Conservation (phyloP, 306 rosid species). For the Cucurbita argyrosperma region DNA sequence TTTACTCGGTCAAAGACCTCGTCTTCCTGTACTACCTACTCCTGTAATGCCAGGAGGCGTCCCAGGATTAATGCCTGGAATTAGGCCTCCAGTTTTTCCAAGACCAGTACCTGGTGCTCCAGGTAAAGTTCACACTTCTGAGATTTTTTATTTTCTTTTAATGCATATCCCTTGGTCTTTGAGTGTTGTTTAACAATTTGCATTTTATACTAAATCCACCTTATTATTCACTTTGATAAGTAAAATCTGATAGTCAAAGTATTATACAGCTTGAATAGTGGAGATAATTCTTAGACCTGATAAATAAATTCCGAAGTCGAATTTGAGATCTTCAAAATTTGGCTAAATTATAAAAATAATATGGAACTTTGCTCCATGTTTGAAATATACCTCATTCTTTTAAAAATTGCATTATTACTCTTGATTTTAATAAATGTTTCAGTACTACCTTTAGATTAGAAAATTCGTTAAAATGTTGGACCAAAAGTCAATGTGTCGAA, state of each 20-base stretch:
- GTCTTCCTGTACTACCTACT: conserved; percentile 54
- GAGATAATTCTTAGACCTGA: neutral
- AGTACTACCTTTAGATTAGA: too few species aligned
- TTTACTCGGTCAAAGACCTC: conserved; percentile 58
- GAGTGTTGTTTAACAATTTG: neutral
- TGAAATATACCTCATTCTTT: too few species aligned
- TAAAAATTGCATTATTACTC: too few species aligned
- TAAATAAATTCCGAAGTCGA: neutral
- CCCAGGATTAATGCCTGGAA: conserved; percentile 46
- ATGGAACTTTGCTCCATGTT: too few species aligned
- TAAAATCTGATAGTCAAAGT: neutral
- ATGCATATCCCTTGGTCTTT: neutral
- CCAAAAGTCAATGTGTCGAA: too few species aligned
- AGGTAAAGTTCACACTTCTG: conserved; percentile 23
- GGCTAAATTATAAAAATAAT: too few species aligned
- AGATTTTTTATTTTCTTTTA: neutral
- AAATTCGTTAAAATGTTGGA: too few species aligned
- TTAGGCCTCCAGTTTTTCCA: conserved; percentile 74
- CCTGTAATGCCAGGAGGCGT: conserved; percentile 52
- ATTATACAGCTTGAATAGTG: neutral
- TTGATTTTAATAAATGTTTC: too few species aligned
- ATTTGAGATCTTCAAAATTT: neutral
- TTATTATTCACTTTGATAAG: neutral
- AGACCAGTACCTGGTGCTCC: conserved; percentile 66
- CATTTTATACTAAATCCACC: neutral